Conservation (phyloP, 78 protist genomes). For the Anaeramoeba ignava region DNA sequence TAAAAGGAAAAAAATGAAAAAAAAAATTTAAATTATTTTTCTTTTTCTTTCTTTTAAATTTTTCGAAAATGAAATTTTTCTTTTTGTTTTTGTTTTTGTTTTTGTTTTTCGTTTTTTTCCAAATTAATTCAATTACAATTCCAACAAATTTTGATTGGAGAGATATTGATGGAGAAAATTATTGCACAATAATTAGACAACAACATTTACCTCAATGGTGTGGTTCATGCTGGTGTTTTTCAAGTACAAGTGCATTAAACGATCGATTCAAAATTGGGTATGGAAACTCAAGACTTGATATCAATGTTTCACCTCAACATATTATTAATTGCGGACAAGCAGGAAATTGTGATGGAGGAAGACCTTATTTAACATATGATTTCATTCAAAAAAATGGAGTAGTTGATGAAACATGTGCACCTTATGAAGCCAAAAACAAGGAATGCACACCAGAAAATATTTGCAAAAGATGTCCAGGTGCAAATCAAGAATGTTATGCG, state of each 20-base stretch:
- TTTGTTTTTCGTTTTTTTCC: too few species aligned
- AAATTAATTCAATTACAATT: too few species aligned
- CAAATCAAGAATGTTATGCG: neutral
- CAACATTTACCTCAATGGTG: neutral
- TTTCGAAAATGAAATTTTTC: too few species aligned
- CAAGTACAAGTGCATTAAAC: neutral
- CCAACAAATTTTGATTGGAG: constrained; percentile 4
- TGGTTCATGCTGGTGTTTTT: neutral
- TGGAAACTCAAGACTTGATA: neutral
- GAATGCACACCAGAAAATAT: neutral
- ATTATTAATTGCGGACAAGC: neutral
- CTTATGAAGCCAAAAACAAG: neutral
- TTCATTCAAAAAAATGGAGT: neutral
- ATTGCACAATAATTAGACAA: neutral
- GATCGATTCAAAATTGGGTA: neutral
- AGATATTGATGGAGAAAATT: neutral
- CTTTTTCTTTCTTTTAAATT: too few species aligned
- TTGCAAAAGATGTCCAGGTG: neutral
- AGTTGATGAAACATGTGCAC: neutral
- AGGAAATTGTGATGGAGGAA: neutral
- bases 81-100: too few species aligned
- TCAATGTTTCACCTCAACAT: neutral
- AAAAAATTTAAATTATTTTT: too few species aligned
- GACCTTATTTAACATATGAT: neutral
- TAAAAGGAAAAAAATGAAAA: too few species aligned